Conservation (phyloP, 169 alveolate genomes). For the Plasmodium billcollinsi region DNA sequence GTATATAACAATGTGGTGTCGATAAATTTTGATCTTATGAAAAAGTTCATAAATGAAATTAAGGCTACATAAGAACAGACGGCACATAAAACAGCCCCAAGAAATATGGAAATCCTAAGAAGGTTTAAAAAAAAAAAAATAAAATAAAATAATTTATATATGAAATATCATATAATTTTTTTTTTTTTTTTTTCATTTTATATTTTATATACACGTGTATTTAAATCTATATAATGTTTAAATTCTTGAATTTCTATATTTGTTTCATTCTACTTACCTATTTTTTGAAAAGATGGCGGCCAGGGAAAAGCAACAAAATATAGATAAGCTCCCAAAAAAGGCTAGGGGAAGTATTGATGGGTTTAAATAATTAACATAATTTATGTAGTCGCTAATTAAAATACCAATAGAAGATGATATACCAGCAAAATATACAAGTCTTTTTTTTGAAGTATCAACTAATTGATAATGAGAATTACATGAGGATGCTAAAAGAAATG, state of each 20-base stretch:
- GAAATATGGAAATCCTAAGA: slow-evolving; percentile 56
- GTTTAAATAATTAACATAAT: slow-evolving; percentile 62
- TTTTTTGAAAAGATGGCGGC: slow-evolving; percentile 73
- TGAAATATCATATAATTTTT: neutral
- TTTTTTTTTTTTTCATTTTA: neutral
- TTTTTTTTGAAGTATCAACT: slow-evolving; percentile 40
- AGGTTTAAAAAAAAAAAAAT: neutral
- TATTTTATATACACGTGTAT: too few species aligned
- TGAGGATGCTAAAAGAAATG: slow-evolving; percentile 67
- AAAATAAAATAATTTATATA: neutral
- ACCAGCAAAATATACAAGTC: slow-evolving; percentile 61
- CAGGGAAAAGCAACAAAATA: slow-evolving; percentile 66
- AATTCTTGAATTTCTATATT: neutral
- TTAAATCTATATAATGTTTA: too few species aligned
- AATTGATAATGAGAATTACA: slow-evolving; percentile 47
- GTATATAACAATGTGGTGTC: slow-evolving; percentile 59
- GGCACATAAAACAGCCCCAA: slow-evolving; percentile 54
- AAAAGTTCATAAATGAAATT: slow-evolving; percentile 71
- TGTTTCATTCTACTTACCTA: slow-evolving; percentile 16
- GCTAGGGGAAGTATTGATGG: slow-evolving; percentile 74
- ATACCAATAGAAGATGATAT: slow-evolving; percentile 63
- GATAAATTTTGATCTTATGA: slow-evolving; percentile 59
- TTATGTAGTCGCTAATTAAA: slow-evolving; percentile 70
- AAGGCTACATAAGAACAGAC: slow-evolving; percentile 62
- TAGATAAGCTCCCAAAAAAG: slow-evolving; percentile 69